phyloP scores from a whole-genome alignment of 2,329 filamentous ascomycete species.

The Fusarium falciforme region DNA sequence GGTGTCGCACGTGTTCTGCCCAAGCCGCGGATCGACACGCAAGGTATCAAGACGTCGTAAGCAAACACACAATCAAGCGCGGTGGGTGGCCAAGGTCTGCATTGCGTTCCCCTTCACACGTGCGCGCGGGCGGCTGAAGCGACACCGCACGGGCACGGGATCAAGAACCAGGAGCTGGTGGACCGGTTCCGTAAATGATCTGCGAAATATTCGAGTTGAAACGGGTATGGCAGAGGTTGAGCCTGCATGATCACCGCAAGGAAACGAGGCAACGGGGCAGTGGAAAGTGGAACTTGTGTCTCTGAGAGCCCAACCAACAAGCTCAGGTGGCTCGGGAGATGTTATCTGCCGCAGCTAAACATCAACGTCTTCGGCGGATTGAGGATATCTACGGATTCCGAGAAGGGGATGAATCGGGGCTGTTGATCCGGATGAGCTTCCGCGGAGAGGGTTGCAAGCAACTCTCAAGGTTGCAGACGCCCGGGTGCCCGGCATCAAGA shows the following conservation, averaged over 20 bases:
- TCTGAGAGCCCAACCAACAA: background rate
- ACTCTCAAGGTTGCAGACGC: constrained; percentile 13
- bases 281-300: constrained; percentile 22
- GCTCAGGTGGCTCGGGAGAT: background rate
- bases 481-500: constrained; percentile 1
- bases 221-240: constrained; percentile 17
- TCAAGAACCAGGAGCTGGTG: constrained; percentile 21
- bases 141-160: constrained; percentile 19
- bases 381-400: background rate
- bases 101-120: constrained; percentile 22
- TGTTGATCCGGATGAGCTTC: constrained; percentile 12
- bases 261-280: constrained; percentile 31
- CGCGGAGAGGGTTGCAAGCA: constrained; percentile 3
- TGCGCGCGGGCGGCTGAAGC: constrained; percentile 10
- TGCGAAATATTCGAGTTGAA: constrained; percentile 37
- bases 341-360: background rate
- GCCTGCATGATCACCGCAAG: constrained; percentile 44
- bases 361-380: background rate
- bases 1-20: constrained; percentile 17
- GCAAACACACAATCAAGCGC: background rate
- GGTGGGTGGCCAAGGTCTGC: background rate
- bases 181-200: constrained; percentile 35
- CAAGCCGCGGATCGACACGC: constrained; percentile 29
- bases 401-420: background rate
- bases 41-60: constrained; percentile 28